Evolutionary conservation across 768 basidiomycete species (phyloP).

Genomic region (Suillus decipiens): DNA sequence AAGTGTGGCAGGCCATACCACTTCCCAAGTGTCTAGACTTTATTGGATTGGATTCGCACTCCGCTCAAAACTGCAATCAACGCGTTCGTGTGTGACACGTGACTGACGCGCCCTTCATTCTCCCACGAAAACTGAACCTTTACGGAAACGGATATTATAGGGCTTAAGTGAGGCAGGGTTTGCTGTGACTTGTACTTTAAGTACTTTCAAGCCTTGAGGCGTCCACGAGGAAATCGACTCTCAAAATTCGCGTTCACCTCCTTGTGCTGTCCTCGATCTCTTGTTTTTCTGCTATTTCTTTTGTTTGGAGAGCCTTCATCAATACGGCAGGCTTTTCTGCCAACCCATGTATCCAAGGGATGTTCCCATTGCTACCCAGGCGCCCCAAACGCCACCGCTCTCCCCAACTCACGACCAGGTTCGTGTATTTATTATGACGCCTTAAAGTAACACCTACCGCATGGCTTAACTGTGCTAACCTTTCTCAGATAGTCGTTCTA

Average conservation of each 20-base stretch:
- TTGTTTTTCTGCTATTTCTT: constrained; percentile 15
- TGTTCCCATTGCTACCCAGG: constrained; percentile 36
- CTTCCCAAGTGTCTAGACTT: constrained; percentile 30
- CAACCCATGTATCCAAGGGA: constrained; percentile 34
- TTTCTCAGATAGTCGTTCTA: constrained; percentile 63
- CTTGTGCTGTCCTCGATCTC: constrained; percentile 13
- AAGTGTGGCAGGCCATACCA: background rate
- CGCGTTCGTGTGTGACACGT: constrained; percentile 33
- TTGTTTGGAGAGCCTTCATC: constrained; percentile 10
- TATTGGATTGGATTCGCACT: constrained; percentile 35
- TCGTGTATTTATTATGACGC: constrained; percentile 29
- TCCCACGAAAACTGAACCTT: constrained; percentile 18
- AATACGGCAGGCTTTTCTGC: constrained; percentile 32
- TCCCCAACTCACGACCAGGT: constrained; percentile 75
- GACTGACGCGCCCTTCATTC: constrained; percentile 27
- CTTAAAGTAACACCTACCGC: constrained; percentile 20
- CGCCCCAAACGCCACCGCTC: constrained; percentile 43
- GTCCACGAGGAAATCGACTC: constrained; percentile 30
- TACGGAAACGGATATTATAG: constrained; percentile 12
- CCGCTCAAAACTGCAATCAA: constrained; percentile 30
- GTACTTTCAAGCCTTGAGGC: constrained; percentile 28
- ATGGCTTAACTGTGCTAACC: constrained; percentile 22
- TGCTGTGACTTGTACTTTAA: constrained; percentile 9
- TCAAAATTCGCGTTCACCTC: constrained; percentile 22
- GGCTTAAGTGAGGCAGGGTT: constrained; percentile 10